Conservation (phyloP, 2,329 filamentous ascomycete genomes). For the Plectosphaerella cucumerina region DNA sequence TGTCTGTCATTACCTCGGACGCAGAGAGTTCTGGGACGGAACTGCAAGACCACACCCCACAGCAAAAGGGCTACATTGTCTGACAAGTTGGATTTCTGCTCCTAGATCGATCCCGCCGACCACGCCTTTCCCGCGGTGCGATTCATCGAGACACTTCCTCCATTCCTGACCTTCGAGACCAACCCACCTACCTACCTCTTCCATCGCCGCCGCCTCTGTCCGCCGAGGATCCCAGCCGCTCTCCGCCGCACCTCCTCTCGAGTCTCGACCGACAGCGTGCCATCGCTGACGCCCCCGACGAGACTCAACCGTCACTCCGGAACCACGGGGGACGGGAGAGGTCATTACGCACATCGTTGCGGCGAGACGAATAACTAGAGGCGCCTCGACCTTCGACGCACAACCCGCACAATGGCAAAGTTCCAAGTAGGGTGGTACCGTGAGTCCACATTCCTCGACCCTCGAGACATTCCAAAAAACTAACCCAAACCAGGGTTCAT, state of each 20-base stretch:
- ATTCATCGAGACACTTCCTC: background rate
- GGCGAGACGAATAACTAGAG: background rate
- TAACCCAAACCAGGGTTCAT: constrained; percentile 46
- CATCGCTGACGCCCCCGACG: constrained; percentile 11
- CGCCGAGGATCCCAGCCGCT: background rate
- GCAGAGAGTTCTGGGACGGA: constrained; percentile 4
- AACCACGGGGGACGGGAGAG: constrained; percentile 14
- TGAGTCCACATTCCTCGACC: constrained; percentile 25
- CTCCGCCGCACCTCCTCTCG: background rate
- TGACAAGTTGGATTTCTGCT: constrained; percentile 8
- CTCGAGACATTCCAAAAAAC: background rate
- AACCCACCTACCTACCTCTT: background rate
- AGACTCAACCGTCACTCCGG: constrained; percentile 14
- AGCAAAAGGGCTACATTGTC: constrained; percentile 5
- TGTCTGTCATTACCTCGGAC: constrained; percentile 2
- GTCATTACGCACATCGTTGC: constrained; percentile 2
- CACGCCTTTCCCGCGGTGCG: constrained; percentile 14
- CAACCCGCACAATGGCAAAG: constrained; percentile 21
- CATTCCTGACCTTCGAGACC: constrained; percentile 4
- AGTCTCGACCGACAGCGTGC: constrained; percentile 10
- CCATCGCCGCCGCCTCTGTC: background rate
- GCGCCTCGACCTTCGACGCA: constrained; percentile 1
- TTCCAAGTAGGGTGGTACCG: constrained; percentile 47
- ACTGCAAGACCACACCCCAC: background rate
- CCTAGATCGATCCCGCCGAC: constrained; percentile 7